A percentile compares a stretch with the other conserved stretches of the same genome.
Evolutionary conservation across 768 basidiomycete genomes (phyloP).

Genomic region (Mycena crocata): DNA sequence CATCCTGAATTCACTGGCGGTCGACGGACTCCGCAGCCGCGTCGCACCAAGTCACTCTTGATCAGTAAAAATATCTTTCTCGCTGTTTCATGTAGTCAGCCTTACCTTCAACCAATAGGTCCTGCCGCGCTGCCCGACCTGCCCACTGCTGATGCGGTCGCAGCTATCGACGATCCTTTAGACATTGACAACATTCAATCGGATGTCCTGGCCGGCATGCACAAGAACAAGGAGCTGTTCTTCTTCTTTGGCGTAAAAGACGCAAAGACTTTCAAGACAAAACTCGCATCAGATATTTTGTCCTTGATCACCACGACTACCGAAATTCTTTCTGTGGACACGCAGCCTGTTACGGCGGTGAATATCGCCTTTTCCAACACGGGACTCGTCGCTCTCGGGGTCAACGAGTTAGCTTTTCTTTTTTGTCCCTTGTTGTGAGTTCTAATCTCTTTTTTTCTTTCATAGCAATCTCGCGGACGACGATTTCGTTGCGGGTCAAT

Average conservation of each 20-base stretch:
- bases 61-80: constrained; percentile 16
- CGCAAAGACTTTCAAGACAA: constrained; percentile 34
- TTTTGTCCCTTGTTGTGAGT: background rate
- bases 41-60: constrained; percentile 27
- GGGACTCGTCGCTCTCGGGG: constrained; percentile 33
- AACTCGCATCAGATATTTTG: constrained; percentile 32
- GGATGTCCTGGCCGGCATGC: constrained; percentile 35
- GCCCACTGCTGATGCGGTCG: constrained; percentile 30
- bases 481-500: constrained; percentile 25
- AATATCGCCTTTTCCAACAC: constrained; percentile 39
- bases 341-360: constrained; percentile 38
- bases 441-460: background rate
- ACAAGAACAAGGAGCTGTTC: constrained; percentile 40
- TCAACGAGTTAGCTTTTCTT: constrained; percentile 19
- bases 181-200: constrained; percentile 33
- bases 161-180: constrained; percentile 17
- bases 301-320: constrained; percentile 37
- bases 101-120: background rate
- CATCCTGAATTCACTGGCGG: background rate
- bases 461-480: constrained; percentile 29
- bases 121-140: constrained; percentile 31
- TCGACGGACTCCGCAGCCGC: constrained; percentile 5
- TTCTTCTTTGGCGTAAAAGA: constrained; percentile 38
- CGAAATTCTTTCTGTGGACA: constrained; percentile 31
- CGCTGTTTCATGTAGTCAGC: background rate